A percentile compares a stretch with the other conserved stretches of the same genome.
phyloP scores from a whole-genome alignment of 108 stramenopile genomes.

The Discostella stelligeroides region DNA sequence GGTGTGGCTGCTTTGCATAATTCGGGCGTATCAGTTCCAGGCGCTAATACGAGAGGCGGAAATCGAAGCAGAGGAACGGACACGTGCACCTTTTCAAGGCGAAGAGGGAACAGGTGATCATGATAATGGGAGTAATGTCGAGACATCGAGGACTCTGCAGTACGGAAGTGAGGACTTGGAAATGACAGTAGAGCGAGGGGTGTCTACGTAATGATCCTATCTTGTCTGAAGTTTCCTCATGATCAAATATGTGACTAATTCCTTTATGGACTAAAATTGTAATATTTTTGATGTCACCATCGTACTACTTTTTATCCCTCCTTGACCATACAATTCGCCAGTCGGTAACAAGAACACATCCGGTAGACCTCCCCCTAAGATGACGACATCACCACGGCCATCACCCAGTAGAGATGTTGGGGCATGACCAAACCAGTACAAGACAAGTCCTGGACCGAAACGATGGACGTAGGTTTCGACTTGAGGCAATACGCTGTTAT shows the following conservation, averaged over 20 bases:
- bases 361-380: constrained; percentile 65
- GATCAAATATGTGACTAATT: too few species aligned
- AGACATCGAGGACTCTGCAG: constrained; percentile 2
- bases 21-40: constrained; percentile 77
- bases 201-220: constrained; percentile 20
- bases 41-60: constrained; percentile 74
- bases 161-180: constrained; percentile 46
- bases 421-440: constrained; percentile 92
- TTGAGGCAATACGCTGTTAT: constrained; percentile 73
- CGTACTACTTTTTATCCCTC: too few species aligned
- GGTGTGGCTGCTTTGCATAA: constrained; percentile 75
- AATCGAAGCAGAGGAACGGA: constrained; percentile 65
- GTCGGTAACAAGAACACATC: constrained; percentile 69
- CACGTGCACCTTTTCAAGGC: constrained; percentile 21
- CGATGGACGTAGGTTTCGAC: constrained; percentile 83
- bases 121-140: constrained; percentile 1
- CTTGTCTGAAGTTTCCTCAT: too few species aligned
- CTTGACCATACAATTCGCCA: constrained; percentile 51
- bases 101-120: constrained; percentile 8
- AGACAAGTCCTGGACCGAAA: constrained; percentile 79
- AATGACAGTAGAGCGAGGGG: constrained; percentile 29
- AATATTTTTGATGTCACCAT: too few species aligned
- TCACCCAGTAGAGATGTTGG: constrained; percentile 66
- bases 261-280: too few species aligned
- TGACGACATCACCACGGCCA: constrained; percentile 68